Percentiles rank a stretch among this genome's conserved stretches.
Conservation (phyloP, 306 rosid genomes). For the Mucuna pruriens region DNA sequence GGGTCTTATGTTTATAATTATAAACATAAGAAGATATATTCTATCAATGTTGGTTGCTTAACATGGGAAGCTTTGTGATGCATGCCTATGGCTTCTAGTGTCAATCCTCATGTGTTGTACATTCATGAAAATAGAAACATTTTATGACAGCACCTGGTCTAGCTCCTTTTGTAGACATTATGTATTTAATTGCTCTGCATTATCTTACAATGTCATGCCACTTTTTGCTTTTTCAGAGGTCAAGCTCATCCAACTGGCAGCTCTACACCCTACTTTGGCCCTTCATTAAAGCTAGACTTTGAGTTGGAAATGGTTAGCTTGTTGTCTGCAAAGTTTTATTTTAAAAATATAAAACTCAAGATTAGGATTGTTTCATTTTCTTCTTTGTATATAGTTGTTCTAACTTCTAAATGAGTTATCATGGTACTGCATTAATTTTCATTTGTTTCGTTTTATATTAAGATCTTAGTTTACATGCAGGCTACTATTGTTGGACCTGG, state of each 20-base stretch:
- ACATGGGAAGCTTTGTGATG: constrained; percentile 11
- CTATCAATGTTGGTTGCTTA: constrained; percentile 2
- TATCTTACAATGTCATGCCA: constrained; percentile 27
- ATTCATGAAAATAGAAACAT: constrained; percentile 3
- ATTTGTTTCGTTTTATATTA: constrained; percentile 15
- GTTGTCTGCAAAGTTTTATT: constrained; percentile 12
- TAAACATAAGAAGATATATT: constrained; percentile 13
- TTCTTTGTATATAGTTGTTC: neutral
- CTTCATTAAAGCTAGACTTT: constrained; percentile 78
- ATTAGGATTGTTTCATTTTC: constrained; percentile 15
- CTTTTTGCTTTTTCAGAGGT: constrained; percentile 67
- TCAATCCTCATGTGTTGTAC: neutral
- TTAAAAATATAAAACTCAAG: constrained; percentile 3
- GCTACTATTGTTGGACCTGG: constrained; percentile 98
- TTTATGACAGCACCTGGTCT: neutral
- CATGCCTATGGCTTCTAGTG: neutral
- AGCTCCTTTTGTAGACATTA: neutral
- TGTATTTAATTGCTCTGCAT: constrained; percentile 28
- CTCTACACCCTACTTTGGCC: constrained; percentile 81
- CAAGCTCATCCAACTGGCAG: constrained; percentile 74
- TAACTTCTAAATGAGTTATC: constrained; percentile 19
- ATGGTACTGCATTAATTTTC: neutral
- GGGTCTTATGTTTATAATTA: constrained; percentile 10
- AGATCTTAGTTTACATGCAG: constrained; percentile 47
- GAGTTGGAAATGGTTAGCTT: constrained; percentile 92